Evolutionary conservation across 2,329 filamentous ascomycete species (phyloP).

Genomic region (Paraphoma sp.): DNA sequence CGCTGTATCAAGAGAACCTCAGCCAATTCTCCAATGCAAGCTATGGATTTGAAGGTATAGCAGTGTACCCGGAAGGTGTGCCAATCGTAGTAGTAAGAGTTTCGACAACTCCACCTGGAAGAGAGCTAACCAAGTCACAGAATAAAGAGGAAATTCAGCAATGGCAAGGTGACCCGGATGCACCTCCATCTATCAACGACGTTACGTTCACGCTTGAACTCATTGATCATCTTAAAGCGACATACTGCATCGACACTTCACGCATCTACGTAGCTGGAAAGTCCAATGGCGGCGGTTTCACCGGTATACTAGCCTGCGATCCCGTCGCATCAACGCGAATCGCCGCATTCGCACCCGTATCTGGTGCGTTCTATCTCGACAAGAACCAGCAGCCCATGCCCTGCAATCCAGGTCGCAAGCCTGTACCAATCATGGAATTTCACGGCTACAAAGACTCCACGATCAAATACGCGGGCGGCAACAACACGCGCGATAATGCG

Average conservation of each 20-base stretch:
- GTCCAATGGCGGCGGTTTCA: slow-evolving; percentile 62
- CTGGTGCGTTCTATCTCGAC: slow-evolving; percentile 54
- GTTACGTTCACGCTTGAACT: slow-evolving; percentile 55
- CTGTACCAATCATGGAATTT: slow-evolving; percentile 53
- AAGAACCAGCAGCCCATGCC: slow-evolving; percentile 21
- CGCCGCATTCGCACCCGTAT: slow-evolving; percentile 59
- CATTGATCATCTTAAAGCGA: slow-evolving; percentile 46
- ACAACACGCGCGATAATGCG: slow-evolving; percentile 25
- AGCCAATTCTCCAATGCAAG: slow-evolving; percentile 55
- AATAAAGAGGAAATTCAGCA: slow-evolving; percentile 27
- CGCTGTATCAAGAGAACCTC: slow-evolving; percentile 49
- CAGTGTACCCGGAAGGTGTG: slow-evolving; percentile 54
- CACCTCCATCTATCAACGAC: slow-evolving; percentile 50
- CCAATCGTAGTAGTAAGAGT: slow-evolving; percentile 3
- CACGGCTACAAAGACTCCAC: slow-evolving; percentile 52
- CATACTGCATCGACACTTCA: slow-evolving; percentile 54
- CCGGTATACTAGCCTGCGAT: slow-evolving; percentile 57
- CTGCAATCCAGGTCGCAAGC: slow-evolving; percentile 34
- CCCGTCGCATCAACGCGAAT: slow-evolving; percentile 50
- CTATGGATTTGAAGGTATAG: slow-evolving; percentile 54
- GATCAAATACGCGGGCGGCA: slow-evolving; percentile 50
- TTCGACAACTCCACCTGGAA: not conserved
- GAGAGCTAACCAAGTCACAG: slow-evolving; percentile 1
- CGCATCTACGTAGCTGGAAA: slow-evolving; percentile 59
- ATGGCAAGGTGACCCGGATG: slow-evolving; percentile 54